phyloP scores from a whole-genome alignment of 2,329 filamentous ascomycete species.

The Nothophoma quercina region DNA sequence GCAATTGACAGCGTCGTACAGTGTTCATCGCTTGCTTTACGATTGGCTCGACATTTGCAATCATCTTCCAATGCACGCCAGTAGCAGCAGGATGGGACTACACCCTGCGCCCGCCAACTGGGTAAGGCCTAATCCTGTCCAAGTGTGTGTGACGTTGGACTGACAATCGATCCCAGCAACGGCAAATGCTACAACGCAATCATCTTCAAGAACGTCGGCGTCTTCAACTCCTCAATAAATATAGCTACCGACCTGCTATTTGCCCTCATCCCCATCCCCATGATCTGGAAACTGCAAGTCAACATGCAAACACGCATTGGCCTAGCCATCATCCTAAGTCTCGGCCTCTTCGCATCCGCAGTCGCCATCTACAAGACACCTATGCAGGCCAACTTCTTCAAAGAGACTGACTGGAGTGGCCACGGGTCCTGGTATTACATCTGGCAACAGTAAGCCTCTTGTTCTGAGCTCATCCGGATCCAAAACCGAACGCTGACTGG shows the following conservation, averaged over 20 bases:
- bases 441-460: slow-evolving; percentile 31
- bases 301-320: slow-evolving; percentile 52
- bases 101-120: slow-evolving; percentile 28
- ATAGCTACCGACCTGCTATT: slow-evolving; percentile 52
- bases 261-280: slow-evolving; percentile 52
- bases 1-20: not conserved
- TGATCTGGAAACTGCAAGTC: slow-evolving; percentile 53
- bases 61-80: slow-evolving; percentile 46
- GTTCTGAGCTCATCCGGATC: not conserved
- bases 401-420: slow-evolving; percentile 37
- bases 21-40: slow-evolving; percentile 35
- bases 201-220: slow-evolving; percentile 56
- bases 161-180: slow-evolving; percentile 9
- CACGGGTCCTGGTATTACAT: slow-evolving; percentile 37
- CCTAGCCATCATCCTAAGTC: slow-evolving; percentile 41
- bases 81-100: slow-evolving; percentile 55
- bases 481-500: slow-evolving; percentile 34
- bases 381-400: slow-evolving; percentile 40
- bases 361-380: slow-evolving; percentile 33
- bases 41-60: slow-evolving; percentile 31
- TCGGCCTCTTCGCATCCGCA: slow-evolving; percentile 49
- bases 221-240: slow-evolving; percentile 56
- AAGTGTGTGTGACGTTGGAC: not conserved
- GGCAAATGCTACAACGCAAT: slow-evolving; percentile 39
- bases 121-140: slow-evolving; percentile 8